Percentiles rank a stretch among this genome's conserved stretches.
Conservation (phyloP, 352 stramenopile genomes). For the Vaucheria bursata region DNA sequence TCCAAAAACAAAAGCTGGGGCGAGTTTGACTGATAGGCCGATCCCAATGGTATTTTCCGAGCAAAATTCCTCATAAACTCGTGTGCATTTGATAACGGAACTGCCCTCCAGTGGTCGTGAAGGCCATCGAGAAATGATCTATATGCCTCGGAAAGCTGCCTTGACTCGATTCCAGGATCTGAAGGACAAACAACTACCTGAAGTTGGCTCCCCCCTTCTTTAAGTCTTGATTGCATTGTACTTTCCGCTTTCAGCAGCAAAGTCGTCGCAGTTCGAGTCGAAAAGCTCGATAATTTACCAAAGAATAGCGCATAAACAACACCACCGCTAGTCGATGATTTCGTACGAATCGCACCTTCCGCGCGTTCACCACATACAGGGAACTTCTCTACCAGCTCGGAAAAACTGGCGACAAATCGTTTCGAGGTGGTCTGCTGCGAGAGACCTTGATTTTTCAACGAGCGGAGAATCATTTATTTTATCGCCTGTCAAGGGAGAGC, state of each 20-base stretch:
- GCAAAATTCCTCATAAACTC: neutral
- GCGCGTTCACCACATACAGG: neutral
- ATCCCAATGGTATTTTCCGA: neutral
- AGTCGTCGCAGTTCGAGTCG: neutral
- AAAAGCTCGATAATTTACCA: neutral
- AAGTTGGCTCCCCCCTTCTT: neutral
- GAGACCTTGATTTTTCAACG: too few relatives aligned
- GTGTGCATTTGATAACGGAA: neutral
- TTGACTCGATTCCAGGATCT: neutral
- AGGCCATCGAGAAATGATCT: neutral
- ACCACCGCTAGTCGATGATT: neutral
- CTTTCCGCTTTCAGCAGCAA: neutral
- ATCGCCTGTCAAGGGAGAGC: too few relatives aligned
- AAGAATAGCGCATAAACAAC: conserved; percentile 2
- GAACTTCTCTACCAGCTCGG: neutral
- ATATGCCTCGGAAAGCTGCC: neutral
- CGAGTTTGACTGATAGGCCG: neutral
- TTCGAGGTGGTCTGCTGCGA: too few relatives aligned
- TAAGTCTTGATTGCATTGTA: neutral
- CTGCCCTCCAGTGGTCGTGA: neutral
- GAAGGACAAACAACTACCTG: conserved; percentile 1
- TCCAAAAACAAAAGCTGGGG: conserved; percentile 5
- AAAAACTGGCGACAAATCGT: too few relatives aligned
- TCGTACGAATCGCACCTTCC: neutral
- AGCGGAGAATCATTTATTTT: too few relatives aligned